These are phyloP conservation scores for Cercospora sp. DNA, from an alignment of 2,329 filamentous ascomycete species.

Conservation along the genomic window DNA sequence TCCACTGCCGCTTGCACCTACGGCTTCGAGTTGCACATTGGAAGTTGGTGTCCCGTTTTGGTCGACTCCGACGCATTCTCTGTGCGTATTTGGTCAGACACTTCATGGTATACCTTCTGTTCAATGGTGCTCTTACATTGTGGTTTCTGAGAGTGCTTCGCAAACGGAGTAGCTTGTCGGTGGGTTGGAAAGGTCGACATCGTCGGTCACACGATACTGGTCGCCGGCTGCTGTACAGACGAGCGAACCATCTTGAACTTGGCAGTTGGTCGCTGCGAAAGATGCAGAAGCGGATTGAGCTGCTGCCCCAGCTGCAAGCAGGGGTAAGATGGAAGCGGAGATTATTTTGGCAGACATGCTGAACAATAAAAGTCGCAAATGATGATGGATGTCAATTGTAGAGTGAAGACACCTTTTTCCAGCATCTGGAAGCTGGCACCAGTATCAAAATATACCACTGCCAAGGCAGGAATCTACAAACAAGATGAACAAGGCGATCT, in stretches of 20 bases:
- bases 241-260: neutral
- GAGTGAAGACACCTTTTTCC: neutral
- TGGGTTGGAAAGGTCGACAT: neutral
- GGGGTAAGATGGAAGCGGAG: neutral
- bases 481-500: slow-evolving; percentile 1
- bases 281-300: neutral
- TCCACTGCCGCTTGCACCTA: neutral
- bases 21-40: neutral
- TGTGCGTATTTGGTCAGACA: too few species aligned
- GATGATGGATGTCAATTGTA: neutral
- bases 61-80: neutral
- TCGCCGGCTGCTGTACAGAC: neutral
- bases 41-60: neutral
- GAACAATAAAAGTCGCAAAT: neutral
- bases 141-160: neutral
- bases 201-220: neutral
- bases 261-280: neutral
- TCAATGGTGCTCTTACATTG: neutral
- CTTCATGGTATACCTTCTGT: neutral
- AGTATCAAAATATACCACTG: neutral
- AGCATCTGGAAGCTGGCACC: neutral
- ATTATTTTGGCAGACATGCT: neutral
- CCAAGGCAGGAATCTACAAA: neutral
- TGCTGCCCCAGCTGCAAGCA: neutral
- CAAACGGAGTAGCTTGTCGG: neutral